Percentiles rank a stretch among this genome's conserved stretches.
Evolutionary conservation across 371 early-diverging fungal species (phyloP).

Genomic region (Capillidium heterosporum): DNA sequence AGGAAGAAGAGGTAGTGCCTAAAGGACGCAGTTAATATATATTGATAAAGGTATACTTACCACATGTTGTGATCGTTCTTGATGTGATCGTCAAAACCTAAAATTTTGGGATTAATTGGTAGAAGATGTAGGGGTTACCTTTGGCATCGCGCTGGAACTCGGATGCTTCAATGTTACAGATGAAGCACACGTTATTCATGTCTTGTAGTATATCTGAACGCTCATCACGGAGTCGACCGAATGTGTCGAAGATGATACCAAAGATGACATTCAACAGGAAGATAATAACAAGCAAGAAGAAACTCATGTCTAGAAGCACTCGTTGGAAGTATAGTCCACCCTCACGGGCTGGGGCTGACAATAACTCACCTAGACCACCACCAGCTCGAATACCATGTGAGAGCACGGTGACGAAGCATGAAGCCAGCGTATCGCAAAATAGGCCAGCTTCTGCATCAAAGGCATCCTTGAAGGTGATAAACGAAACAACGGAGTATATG

Average conservation of each 20-base stretch:
- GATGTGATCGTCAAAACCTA: constrained; percentile 27
- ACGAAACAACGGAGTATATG: constrained; percentile 27
- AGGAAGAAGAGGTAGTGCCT: too few relatives aligned
- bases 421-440: constrained; percentile 22
- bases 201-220: constrained; percentile 25
- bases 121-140: constrained; percentile 6
- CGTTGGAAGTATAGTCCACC: constrained; percentile 24
- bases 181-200: constrained; percentile 27
- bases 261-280: constrained; percentile 35
- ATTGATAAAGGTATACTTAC: too few relatives aligned
- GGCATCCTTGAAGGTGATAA: constrained; percentile 23
- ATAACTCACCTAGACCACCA: constrained; percentile 31
- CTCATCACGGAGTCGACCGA: constrained; percentile 36
- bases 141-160: constrained; percentile 29
- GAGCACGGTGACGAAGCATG: constrained; percentile 28
- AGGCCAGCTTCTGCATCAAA: constrained; percentile 23
- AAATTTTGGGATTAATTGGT: background rate
- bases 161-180: constrained; percentile 28
- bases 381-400: constrained; percentile 31
- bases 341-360: constrained; percentile 15
- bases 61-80: constrained; percentile 34
- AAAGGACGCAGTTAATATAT: too few relatives aligned
- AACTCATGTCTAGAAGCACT: constrained; percentile 28
- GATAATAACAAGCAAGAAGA: constrained; percentile 31
- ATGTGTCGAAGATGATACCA: constrained; percentile 40